Conservation (phyloP, 2,329 filamentous ascomycete species). For the Ophiostoma triangulosporum region DNA sequence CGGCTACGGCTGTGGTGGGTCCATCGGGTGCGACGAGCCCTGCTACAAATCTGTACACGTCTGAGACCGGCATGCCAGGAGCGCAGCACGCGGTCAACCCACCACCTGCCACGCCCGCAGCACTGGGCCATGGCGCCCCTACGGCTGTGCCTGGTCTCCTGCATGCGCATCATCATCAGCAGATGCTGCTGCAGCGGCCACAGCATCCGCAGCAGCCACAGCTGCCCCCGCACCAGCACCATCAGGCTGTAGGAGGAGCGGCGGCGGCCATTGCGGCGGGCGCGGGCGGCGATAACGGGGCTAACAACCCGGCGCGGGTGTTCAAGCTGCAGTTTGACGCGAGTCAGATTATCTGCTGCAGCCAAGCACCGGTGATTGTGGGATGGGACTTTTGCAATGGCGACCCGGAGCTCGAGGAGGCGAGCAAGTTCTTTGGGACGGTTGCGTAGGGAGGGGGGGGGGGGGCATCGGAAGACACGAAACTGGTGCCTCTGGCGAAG, state of each 20-base stretch:
- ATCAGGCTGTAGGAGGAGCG: neutral
- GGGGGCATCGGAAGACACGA: too few relatives aligned
- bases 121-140: too few relatives aligned
- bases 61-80: neutral
- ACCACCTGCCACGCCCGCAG: neutral
- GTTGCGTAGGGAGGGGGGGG: constrained; percentile 29
- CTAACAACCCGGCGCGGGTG: constrained; percentile 44
- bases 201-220: neutral
- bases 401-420: constrained; percentile 66
- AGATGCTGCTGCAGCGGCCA: neutral
- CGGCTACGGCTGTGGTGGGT: neutral
- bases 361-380: constrained; percentile 80
- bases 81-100: neutral
- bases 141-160: neutral
- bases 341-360: constrained; percentile 84
- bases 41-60: neutral
- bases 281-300: neutral
- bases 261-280: neutral
- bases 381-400: constrained; percentile 96
- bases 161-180: too few relatives aligned
- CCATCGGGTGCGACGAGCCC: too few relatives aligned
- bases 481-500: too few relatives aligned
- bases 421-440: constrained; percentile 61
- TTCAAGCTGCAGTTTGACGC: constrained; percentile 98
- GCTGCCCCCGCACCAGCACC: neutral